Percentiles rank a stretch among this genome's conserved stretches.
Evolutionary conservation across 2,329 filamentous ascomycete species (phyloP).

Genomic region (Pseudogymnoascus sp.): DNA sequence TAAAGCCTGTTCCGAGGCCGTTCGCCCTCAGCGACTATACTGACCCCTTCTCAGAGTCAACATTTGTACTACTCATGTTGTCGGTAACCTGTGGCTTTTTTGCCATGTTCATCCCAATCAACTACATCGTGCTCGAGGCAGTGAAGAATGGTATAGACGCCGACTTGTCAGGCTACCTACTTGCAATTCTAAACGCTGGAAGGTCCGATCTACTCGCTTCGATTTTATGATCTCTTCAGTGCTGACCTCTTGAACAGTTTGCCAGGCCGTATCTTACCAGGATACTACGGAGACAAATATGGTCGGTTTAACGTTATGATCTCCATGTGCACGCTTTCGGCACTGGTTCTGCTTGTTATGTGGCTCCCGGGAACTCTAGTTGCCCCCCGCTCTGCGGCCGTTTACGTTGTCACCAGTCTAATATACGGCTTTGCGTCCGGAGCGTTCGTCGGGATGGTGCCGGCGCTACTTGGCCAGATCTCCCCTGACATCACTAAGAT

Average conservation of each 20-base stretch:
- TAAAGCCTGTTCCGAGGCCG: constrained; percentile 1
- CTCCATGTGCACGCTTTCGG: constrained; percentile 5
- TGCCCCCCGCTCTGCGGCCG: constrained; percentile 31
- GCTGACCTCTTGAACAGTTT: constrained; percentile 27
- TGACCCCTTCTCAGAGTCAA: constrained; percentile 21
- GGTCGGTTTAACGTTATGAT: constrained; percentile 40
- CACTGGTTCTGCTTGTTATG: constrained; percentile 46
- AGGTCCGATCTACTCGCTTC: neutral
- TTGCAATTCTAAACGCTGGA: constrained; percentile 42
- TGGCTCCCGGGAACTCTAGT: constrained; percentile 46
- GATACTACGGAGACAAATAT: constrained; percentile 41
- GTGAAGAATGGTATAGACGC: constrained; percentile 35
- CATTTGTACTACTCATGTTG: constrained; percentile 27
- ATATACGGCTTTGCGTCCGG: constrained; percentile 58
- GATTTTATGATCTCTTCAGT: neutral
- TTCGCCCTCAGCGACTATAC: constrained; percentile 27
- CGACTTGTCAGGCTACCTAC: constrained; percentile 38
- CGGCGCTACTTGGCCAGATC: constrained; percentile 60
- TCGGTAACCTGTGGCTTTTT: constrained; percentile 35
- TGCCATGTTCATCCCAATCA: constrained; percentile 29
- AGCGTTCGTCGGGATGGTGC: constrained; percentile 31
- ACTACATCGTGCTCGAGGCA: constrained; percentile 35
- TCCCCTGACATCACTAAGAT: constrained; percentile 54
- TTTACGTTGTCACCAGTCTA: constrained; percentile 48
- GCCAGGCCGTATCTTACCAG: constrained; percentile 45